Conservation (phyloP, 2,329 filamentous ascomycete species). For the Coleophoma cylindrospora region DNA sequence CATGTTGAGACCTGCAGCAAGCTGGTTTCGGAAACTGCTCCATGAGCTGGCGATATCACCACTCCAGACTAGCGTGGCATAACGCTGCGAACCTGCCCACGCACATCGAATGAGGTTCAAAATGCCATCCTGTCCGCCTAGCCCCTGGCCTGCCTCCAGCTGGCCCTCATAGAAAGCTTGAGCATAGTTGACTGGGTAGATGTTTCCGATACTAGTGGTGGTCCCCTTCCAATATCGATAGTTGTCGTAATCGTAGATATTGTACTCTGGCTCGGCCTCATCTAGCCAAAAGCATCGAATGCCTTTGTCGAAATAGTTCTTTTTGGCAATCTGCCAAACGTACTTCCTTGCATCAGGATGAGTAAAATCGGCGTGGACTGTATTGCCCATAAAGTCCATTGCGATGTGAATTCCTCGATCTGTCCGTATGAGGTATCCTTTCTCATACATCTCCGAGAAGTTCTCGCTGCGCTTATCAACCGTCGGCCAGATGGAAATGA, state of each 20-base stretch:
- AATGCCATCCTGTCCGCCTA: conserved; percentile 30
- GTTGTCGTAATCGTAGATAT: conserved; percentile 58
- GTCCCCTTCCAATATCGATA: conserved; percentile 53
- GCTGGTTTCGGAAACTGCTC: conserved; percentile 50
- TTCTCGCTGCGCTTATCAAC: conserved; percentile 55
- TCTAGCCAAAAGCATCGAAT: conserved; percentile 63
- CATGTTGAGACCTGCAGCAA: conserved; percentile 59
- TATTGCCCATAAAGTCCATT: conserved; percentile 53
- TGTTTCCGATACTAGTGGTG: conserved; percentile 51
- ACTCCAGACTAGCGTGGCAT: conserved; percentile 59
- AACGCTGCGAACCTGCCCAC: conserved; percentile 54
- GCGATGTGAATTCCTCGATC: conserved; percentile 52
- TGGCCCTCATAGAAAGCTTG: conserved; percentile 54
- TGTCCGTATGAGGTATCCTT: conserved; percentile 51
- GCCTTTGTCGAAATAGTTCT: conserved; percentile 55
- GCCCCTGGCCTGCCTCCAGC: conserved; percentile 38
- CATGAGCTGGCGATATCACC: conserved; percentile 61
- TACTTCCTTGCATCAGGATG: conserved; percentile 51
- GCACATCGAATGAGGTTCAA: conserved; percentile 52
- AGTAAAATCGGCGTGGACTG: conserved; percentile 57
- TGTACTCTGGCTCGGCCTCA: conserved; percentile 62
- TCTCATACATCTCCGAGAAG: conserved; percentile 53
- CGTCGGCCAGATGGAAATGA: conserved; percentile 65
- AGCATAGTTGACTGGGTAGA: conserved; percentile 52
- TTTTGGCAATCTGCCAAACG: conserved; percentile 51